Base-by-base conservation (phyloP, 352 stramenopile species). In the Thalassiosira delicatula region DNA sequence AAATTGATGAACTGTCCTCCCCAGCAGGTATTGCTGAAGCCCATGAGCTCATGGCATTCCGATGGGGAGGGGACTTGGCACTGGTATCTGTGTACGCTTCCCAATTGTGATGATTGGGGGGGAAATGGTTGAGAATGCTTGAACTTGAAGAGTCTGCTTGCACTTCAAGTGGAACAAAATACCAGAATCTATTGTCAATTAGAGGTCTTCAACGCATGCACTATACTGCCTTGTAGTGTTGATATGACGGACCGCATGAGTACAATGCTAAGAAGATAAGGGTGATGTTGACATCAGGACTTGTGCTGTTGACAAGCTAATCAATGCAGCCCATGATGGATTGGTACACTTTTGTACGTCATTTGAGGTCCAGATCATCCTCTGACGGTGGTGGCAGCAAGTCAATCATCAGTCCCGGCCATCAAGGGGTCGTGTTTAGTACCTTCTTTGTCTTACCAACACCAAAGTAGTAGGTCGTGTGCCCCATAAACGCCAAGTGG, bases 341-440 rank as follows among this genome's bases (percentile, higher is more conserved):
- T 21, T 70, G 61, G 25, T 70, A 70, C 1, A 37, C 23, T 30
- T 54, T 51, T 1, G 30, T 25, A 9, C 25, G n/a, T 12, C 40
- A 21, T 2, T 33, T 30, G 21, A 57, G 21, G 27, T 70, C 21
- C 1, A n/a, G 32, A 56, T 60, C 37, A 56, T 59, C 29, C 2
- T 23, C n/a, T 3, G 21, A 29, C 3, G 32, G 23, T 46, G 5
- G 25, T 21, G 60, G 71, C 29, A 79, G 63, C 2, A 23, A 35
- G 60, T 80, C 60, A 33, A 80, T 80, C 9, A 61, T 53, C 14
- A 70, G n/a, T 29, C 46, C 71, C 4, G 40, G 67, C 0, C 49
- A 33, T 27, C 67, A 74, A 0, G 60, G 51, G 33, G 60, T 80
- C 53, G 42, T 53, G 23, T 46, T 66, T 5, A n/a, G 23, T 1